phyloP scores from a whole-genome alignment of 1,284 basidiomycete species.

The Mycosarcoma maydis region DNA sequence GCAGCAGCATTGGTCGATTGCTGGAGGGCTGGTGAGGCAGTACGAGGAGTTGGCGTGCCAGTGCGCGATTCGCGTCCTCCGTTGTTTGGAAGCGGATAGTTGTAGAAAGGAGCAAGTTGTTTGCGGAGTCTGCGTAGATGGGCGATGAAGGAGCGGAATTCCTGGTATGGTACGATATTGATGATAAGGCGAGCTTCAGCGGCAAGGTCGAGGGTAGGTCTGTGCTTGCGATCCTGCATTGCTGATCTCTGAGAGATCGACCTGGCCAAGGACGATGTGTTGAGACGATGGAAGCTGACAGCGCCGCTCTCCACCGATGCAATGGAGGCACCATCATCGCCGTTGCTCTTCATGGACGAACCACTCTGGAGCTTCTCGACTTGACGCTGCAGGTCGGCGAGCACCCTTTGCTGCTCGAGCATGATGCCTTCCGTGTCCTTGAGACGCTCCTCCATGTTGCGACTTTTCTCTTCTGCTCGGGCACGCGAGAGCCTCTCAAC shows the following conservation, averaged over 20 bases:
- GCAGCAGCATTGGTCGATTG: slow-evolving; percentile 2
- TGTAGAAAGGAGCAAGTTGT: slow-evolving; percentile 59
- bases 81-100: slow-evolving; percentile 30
- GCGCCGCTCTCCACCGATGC: slow-evolving; percentile 34
- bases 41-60: slow-evolving; percentile 34
- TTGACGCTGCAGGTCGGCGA: slow-evolving; percentile 82
- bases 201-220: slow-evolving; percentile 20
- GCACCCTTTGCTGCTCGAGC: slow-evolving; percentile 69
- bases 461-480: slow-evolving; percentile 82
- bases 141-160: slow-evolving; percentile 82
- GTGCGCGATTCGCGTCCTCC: slow-evolving; percentile 18
- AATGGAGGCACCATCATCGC: slow-evolving; percentile 26
- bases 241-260: slow-evolving; percentile 37
- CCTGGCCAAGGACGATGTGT: slow-evolving; percentile 33
- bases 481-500: slow-evolving; percentile 81
- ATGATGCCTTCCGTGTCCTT: slow-evolving; percentile 79
- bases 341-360: slow-evolving; percentile 14
- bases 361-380: slow-evolving; percentile 73
- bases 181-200: slow-evolving; percentile 49
- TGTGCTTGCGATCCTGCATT: slow-evolving; percentile 20
- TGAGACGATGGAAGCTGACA: slow-evolving; percentile 46
- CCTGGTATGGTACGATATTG: slow-evolving; percentile 76
- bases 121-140: slow-evolving; percentile 80
- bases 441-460: slow-evolving; percentile 81
- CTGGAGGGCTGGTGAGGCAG: slow-evolving; percentile 28